Evolutionary conservation across 1,284 basidiomycete genomes (phyloP).

Genomic region (Moesziomyces antarcticus): DNA sequence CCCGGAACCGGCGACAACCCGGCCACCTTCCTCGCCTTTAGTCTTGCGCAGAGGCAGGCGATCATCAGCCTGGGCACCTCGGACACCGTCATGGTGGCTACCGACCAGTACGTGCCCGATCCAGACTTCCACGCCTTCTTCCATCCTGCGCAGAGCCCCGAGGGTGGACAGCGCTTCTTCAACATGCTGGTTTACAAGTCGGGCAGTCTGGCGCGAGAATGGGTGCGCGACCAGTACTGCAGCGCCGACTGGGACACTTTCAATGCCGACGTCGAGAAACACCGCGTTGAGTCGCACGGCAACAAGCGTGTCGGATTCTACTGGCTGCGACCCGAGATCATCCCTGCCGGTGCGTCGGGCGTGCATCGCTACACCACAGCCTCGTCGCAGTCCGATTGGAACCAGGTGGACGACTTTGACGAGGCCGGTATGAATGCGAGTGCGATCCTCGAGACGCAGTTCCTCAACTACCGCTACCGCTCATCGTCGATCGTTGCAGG

Average conservation of each 20-base stretch:
- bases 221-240: constrained; percentile 79
- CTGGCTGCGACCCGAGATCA: constrained; percentile 85
- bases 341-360: constrained; percentile 77
- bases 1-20: constrained; percentile 93
- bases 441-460: constrained; percentile 86
- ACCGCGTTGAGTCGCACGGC: constrained; percentile 20
- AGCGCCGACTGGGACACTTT: constrained; percentile 77
- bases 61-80: constrained; percentile 90
- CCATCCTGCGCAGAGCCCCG: constrained; percentile 68
- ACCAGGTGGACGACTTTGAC: constrained; percentile 62
- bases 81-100: constrained; percentile 83
- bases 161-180: constrained; percentile 63
- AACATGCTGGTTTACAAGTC: constrained; percentile 71
- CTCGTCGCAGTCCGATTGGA: constrained; percentile 49
- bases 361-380: constrained; percentile 73
- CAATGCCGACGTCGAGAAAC: constrained; percentile 74
- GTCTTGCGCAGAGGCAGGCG: constrained; percentile 79
- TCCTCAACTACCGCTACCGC: constrained; percentile 80
- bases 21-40: constrained; percentile 82
- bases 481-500: constrained; percentile 76
- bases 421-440: constrained; percentile 74
- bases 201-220: constrained; percentile 73
- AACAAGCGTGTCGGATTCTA: constrained; percentile 73
- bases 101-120: constrained; percentile 68
- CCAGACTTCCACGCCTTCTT: constrained; percentile 71